Base-by-base conservation (phyloP, 805 yeast genomes). In the Sugiyamaella qingdaonensis region DNA sequence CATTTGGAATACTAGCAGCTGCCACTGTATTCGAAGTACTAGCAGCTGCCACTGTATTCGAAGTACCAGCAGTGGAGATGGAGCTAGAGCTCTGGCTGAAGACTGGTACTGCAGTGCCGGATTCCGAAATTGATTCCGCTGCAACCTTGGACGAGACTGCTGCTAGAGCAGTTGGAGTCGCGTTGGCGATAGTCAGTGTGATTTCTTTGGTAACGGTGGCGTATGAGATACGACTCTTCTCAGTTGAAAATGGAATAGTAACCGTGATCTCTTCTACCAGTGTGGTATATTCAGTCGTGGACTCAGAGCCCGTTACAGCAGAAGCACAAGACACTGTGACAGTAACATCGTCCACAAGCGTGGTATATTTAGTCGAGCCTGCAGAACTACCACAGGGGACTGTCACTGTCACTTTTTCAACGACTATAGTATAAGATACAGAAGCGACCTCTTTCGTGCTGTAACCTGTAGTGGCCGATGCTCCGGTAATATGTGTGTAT, bases 261-360 rank as follows among this genome's bases (percentile, higher is more conserved):
- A 24, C 44, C 14, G 49, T 46, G 4, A 41, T 29, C 14, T n/a
- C 16, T 7, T 24, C 10, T 5, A 36, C 43, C 4, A 31, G 4
- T 21, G 45, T 33, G 18, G 45, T 16, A 9, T 16, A 10, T n/a
- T 3, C 29, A 7, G 29, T 24, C 5, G 45, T 4, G 3, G 33
- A 13, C 29, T 4, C 33, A 4, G 66, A 69, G 2, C 51, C 46
- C 42, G 56, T 42, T 16, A 4, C 27, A 32, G 29, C 39, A 32
- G 49, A 16, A 24, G 29, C 7, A 13, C 32, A 48, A 9, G 45
- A 33, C 56, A 84, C 88, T 54, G 88, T 83, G 68, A 88, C 88
- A 59, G 85, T 74, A 50, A 67, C 70, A n/a, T 18, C 31, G 8
- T 18, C 39, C 4, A 33, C 4, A 2, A 18, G 33, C 4, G 48